These are phyloP conservation scores for Turritis glabra DNA, from an alignment of 345 rosid genomes.

Conservation along the genomic window DNA sequence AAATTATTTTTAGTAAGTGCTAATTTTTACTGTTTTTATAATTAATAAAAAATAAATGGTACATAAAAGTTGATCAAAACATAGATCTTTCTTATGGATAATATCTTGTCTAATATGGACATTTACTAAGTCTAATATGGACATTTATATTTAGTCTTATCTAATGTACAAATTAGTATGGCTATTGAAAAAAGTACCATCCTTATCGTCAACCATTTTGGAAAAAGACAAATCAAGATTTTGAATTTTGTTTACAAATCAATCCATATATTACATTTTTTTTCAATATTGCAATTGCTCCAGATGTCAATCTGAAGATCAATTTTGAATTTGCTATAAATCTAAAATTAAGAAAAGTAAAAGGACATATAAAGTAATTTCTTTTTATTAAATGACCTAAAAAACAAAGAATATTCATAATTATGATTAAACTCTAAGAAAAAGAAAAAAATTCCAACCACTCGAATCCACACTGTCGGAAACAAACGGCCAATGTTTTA, in stretches of 20 bases:
- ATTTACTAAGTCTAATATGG: not conserved
- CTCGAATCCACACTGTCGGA: conserved; percentile 23
- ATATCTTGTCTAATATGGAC: not conserved
- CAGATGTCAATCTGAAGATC: not conserved
- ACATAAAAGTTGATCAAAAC: not conserved
- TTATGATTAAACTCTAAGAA: not conserved
- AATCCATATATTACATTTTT: not conserved
- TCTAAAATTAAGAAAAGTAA: not conserved
- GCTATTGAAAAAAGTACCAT: conserved; percentile 7
- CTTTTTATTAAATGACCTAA: not conserved
- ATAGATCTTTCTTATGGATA: not conserved
- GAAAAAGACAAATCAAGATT: conserved; percentile 15
- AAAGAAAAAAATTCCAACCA: conserved; percentile 9
- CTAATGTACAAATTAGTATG: conserved; percentile 7
- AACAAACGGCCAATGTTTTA: conserved; percentile 9
- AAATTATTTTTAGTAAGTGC: too few species aligned
- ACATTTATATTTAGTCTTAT: conserved; percentile 9
- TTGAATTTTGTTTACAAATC: not conserved
- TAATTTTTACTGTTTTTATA: too few species aligned
- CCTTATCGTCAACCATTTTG: conserved; percentile 37
- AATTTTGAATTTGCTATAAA: not conserved
- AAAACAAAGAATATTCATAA: conserved; percentile 12
- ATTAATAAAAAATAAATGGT: too few species aligned
- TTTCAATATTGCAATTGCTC: not conserved
- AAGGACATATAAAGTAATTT: not conserved